Conservation (phyloP, 2,329 filamentous ascomycete genomes). For the Fusarium foetens region DNA sequence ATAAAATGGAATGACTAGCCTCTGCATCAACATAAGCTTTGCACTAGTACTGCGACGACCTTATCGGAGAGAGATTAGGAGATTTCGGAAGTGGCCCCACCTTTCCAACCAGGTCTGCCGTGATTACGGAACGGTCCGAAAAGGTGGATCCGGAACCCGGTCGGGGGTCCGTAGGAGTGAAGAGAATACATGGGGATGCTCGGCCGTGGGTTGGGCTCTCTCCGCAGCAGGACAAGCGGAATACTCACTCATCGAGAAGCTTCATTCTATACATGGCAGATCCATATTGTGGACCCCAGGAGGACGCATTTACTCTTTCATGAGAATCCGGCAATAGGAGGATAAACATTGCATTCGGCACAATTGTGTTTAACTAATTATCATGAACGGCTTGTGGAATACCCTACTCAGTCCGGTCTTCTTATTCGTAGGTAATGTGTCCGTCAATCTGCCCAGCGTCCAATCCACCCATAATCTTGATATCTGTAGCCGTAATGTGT, state of each 20-base stretch:
- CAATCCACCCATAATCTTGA: slow-evolving; percentile 56
- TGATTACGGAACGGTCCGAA: neutral
- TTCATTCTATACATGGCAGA: neutral
- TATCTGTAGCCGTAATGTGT: slow-evolving; percentile 56
- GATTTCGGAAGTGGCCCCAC: neutral
- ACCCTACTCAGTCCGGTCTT: accelerated
- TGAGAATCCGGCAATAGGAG: neutral
- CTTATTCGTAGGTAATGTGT: neutral
- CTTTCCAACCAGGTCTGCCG: neutral
- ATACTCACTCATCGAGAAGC: neutral
- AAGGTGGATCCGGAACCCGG: neutral
- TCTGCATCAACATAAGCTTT: neutral
- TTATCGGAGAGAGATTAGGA: neutral
- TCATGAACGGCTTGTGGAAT: accelerated
- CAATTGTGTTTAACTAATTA: accelerated
- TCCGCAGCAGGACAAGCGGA: neutral
- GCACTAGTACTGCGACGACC: neutral
- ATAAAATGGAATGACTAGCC: neutral
- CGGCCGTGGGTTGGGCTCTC: too few relatives aligned
- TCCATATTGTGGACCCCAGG: neutral
- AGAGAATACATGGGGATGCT: neutral
- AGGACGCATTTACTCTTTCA: neutral
- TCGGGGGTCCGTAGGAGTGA: neutral
- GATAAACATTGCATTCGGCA: neutral
- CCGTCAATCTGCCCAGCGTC: neutral